These are phyloP conservation scores for Podaxis carcinomalis DNA, from an alignment of 768 basidiomycete species.

Conservation along the genomic window DNA sequence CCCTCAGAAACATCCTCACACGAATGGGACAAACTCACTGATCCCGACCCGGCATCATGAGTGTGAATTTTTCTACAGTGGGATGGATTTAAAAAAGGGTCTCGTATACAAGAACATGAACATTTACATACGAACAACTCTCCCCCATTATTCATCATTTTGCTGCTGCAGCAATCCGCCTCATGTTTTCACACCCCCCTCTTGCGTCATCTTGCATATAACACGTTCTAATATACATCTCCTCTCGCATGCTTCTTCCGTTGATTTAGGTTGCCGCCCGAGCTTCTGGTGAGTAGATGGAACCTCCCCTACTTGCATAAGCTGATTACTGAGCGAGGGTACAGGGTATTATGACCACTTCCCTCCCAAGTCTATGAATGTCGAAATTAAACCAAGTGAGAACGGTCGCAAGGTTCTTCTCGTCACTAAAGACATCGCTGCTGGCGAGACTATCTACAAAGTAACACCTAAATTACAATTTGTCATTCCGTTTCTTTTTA, in stretches of 20 bases:
- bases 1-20: constrained; percentile 87
- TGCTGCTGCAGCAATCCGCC: constrained; percentile 10
- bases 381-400: constrained; percentile 46
- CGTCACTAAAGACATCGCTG: constrained; percentile 60
- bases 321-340: constrained; percentile 13
- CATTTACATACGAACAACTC: constrained; percentile 7
- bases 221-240: constrained; percentile 28
- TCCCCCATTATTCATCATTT: background rate
- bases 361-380: constrained; percentile 70
- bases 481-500: background rate
- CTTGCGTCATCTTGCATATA: constrained; percentile 51
- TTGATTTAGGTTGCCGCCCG: constrained; percentile 54
- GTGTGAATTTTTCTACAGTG: constrained; percentile 4
- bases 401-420: constrained; percentile 52
- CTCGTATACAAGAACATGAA: constrained; percentile 10
- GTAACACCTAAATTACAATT: constrained; percentile 26
- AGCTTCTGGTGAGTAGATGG: constrained; percentile 66
- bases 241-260: constrained; percentile 17
- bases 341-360: constrained; percentile 76
- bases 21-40: constrained; percentile 87
- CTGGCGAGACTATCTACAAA: constrained; percentile 77
- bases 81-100: constrained; percentile 23
- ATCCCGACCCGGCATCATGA: constrained; percentile 48
- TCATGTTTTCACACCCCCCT: constrained; percentile 22
- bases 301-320: background rate